Conservation (phyloP, 2,329 filamentous ascomycete species). For the Sclerotinia spermophila region DNA sequence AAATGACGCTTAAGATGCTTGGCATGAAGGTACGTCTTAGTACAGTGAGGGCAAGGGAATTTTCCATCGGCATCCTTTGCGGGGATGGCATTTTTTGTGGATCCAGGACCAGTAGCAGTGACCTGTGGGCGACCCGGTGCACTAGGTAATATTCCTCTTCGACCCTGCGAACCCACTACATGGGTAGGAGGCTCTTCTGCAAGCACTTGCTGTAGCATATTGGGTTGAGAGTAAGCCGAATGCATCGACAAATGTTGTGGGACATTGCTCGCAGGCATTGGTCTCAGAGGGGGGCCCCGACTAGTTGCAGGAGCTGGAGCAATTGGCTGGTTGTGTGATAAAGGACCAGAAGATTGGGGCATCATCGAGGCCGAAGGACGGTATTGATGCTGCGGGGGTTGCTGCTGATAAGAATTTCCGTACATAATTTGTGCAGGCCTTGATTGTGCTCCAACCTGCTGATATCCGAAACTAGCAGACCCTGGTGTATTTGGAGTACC, state of each 20-base stretch:
- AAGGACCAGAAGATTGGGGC: slow-evolving; percentile 61
- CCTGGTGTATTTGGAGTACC: slow-evolving; percentile 61
- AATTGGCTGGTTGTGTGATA: slow-evolving; percentile 71
- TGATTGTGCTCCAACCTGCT: slow-evolving; percentile 47
- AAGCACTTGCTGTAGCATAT: slow-evolving; percentile 54
- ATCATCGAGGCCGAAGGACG: slow-evolving; percentile 58
- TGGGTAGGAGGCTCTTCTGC: slow-evolving; percentile 72
- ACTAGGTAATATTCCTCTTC: slow-evolving; percentile 86
- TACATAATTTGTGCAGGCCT: slow-evolving; percentile 34
- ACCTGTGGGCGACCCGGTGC: slow-evolving; percentile 82
- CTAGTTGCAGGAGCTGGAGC: slow-evolving; percentile 63
- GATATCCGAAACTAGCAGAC: slow-evolving; percentile 53
- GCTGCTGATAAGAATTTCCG: slow-evolving; percentile 29
- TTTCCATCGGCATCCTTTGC: slow-evolving; percentile 97
- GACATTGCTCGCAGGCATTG: slow-evolving; percentile 63
- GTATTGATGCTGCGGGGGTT: slow-evolving; percentile 41
- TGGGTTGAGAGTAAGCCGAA: slow-evolving; percentile 55
- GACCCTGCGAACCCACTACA: slow-evolving; percentile 91
- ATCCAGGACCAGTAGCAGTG: slow-evolving; percentile 63
- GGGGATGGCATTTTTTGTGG: slow-evolving; percentile 75
- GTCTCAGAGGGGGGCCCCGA: slow-evolving; percentile 55
- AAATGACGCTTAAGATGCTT: slow-evolving; percentile 98
- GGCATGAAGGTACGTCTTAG: slow-evolving; percentile 94
- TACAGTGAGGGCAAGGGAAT: slow-evolving; percentile 96
- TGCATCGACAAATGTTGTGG: slow-evolving; percentile 46